These are phyloP conservation scores for Pyricularia grisea DNA, from an alignment of 2,329 filamentous ascomycete species.

Conservation along the genomic window DNA sequence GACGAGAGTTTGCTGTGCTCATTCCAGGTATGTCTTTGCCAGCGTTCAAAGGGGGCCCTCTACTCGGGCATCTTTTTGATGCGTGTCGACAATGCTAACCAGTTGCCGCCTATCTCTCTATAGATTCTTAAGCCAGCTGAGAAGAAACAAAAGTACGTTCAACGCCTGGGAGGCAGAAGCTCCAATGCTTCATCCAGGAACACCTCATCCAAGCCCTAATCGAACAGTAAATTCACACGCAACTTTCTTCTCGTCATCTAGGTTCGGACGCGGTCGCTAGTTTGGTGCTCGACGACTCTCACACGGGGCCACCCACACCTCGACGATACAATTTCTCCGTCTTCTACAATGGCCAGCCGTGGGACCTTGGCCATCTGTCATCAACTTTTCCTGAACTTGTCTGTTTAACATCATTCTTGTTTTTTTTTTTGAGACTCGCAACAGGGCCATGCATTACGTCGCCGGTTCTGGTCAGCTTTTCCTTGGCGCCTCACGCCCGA, in stretches of 20 bases:
- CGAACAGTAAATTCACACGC: slow-evolving; percentile 56
- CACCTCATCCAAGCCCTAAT: slow-evolving; percentile 52
- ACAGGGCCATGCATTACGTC: slow-evolving; percentile 1
- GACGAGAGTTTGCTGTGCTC: slow-evolving; percentile 97
- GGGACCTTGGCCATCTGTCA: neutral
- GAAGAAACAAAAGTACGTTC: slow-evolving; percentile 99
- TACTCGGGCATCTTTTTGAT: no score
- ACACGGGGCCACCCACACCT: slow-evolving; percentile 9
- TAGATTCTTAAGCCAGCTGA: slow-evolving; percentile 98
- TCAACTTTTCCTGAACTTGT: slow-evolving; percentile 1
- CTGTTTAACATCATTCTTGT: slow-evolving; percentile 5
- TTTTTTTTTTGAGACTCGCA: slow-evolving; percentile 2
- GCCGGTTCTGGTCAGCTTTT: neutral
- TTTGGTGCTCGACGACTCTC: slow-evolving; percentile 11
- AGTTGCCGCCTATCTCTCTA: neutral
- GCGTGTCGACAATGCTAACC: neutral
- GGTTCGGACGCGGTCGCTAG: slow-evolving; percentile 88
- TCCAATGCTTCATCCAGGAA: slow-evolving; percentile 59
- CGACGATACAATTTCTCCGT: slow-evolving; percentile 5
- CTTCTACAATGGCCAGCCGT: neutral
- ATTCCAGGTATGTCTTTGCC: slow-evolving; percentile 65
- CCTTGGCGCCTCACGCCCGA: neutral
- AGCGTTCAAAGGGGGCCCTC: neutral
- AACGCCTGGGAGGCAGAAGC: slow-evolving; percentile 61
- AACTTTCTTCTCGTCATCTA: slow-evolving; percentile 66